Conservation (phyloP, 2,329 filamentous ascomycete genomes). For the Rhinocladiella similis region DNA sequence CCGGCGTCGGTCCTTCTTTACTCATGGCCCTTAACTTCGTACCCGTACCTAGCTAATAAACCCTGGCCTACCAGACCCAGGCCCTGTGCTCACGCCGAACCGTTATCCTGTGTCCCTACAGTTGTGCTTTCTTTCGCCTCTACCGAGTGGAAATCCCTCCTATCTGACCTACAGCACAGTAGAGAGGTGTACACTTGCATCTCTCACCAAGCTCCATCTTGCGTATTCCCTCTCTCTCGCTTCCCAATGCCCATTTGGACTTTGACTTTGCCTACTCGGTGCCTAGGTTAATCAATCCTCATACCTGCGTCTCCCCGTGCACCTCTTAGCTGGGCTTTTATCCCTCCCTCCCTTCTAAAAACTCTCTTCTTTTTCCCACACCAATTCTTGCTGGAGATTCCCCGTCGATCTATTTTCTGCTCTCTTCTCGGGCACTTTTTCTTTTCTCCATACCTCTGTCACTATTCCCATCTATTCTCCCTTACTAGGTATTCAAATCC, state of each 20-base stretch:
- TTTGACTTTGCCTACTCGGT: slow-evolving; percentile 1
- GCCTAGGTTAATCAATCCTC: background rate
- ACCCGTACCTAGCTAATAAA: too few relatives aligned
- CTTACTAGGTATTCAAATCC: background rate
- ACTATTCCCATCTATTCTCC: background rate
- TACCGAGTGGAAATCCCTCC: too few relatives aligned
- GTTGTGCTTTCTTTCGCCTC: background rate
- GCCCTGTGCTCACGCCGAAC: too few relatives aligned
- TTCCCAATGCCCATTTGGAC: slow-evolving; percentile 2
- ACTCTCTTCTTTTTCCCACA: background rate
- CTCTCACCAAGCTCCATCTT: background rate
- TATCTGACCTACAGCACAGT: too few relatives aligned
- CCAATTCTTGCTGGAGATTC: background rate
- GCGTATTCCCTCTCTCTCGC: slow-evolving; percentile 1
- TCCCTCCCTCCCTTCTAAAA: background rate
- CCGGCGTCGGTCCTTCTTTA: too few relatives aligned
- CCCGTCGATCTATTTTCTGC: background rate
- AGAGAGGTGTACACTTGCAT: too few relatives aligned
- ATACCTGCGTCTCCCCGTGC: background rate
- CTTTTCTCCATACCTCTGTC: background rate
- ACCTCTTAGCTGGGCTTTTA: background rate
- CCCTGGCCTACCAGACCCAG: too few relatives aligned
- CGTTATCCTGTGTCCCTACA: too few relatives aligned
- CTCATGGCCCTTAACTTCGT: too few relatives aligned
- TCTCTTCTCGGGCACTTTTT: background rate